Base-by-base conservation (phyloP, 2,329 filamentous ascomycete species). In the Hymenoscyphus fructigenus region DNA sequence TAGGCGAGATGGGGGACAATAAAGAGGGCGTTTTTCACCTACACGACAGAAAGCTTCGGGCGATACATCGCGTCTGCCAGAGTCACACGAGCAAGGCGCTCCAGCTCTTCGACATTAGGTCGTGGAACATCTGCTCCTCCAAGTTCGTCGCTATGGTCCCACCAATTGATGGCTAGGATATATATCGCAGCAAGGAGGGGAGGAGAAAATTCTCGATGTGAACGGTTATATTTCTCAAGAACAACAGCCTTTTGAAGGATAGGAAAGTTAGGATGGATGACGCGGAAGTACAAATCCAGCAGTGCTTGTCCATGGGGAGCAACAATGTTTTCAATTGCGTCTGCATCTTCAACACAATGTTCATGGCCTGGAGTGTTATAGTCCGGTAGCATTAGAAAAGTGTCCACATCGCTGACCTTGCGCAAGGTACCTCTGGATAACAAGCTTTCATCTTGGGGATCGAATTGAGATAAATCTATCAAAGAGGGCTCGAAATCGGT, bases 401-500 rank as follows among this genome's bases (percentile, higher is more conserved):
- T 93, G 76, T 93, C 90, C 77, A 85, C 78, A 65, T 90, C 86
- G 78, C 89, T 91, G 70, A 94, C 91, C 77, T 91, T 90, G 72
- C 91, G 85, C 65, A 94, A 83, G 5, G 84, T 87, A 34, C 87
- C 87, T 70, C 87, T 81, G 47, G 90, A 85, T 64, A 92, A 83
- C 26, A 90, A 84, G 73, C 89, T 93, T 79, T 94, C 91, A 80
- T 93, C 91, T 75, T 91, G 89, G 34, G 88, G 88, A 78, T 94
- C 90, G 76, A 93, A 93, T 5, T 88, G 84, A 26, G 91, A 93
- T 26, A 94, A 83, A 71, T 91, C 91, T 77, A 94, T 91, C 62
- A 95, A 82, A n/a, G 89, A 89, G 17, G 91, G 90, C 75, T 95
- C 91, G 74, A 93, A 92, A 72, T 93, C 90, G 60, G 91, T 93